phyloP scores from a whole-genome alignment of 2,329 filamentous ascomycete species.

The Arthrobotrys entomopaga region DNA sequence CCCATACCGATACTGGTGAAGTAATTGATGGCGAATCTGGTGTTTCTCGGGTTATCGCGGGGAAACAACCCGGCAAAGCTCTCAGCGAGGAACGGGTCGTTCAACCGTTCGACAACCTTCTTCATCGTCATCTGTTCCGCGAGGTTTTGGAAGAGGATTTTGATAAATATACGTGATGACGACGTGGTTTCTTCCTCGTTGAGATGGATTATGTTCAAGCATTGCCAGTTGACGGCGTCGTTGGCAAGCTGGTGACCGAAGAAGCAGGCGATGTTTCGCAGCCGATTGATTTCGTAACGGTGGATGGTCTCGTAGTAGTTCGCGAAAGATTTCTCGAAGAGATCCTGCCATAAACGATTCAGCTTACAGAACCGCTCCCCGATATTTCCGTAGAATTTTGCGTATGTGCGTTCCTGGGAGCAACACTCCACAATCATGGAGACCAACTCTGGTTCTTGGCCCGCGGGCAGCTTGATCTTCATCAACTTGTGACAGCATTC shows the following conservation, averaged over 20 bases:
- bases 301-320: conserved; percentile 98
- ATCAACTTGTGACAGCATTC: conserved; percentile 98
- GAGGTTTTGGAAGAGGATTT: conserved; percentile 94
- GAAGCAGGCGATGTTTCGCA: conserved; percentile 93
- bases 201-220: conserved; percentile 82
- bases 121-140: conserved; percentile 85
- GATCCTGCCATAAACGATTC: conserved; percentile 90
- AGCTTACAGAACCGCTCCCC: conserved; percentile 95
- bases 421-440: conserved; percentile 98
- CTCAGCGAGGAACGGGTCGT: conserved; percentile 80
- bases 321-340: conserved; percentile 88
- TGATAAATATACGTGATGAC: conserved; percentile 96
- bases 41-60: conserved; percentile 85
- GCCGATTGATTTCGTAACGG: conserved; percentile 91
- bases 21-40: conserved; percentile 98
- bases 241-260: conserved; percentile 90
- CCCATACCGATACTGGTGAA: conserved; percentile 99
- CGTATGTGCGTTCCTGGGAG: conserved; percentile 94
- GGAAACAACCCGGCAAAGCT: conserved; percentile 87
- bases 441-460: conserved; percentile 87
- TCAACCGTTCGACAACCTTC: conserved; percentile 78
- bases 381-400: conserved; percentile 95
- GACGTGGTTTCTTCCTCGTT: conserved; percentile 98
- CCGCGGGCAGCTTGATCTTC: conserved; percentile 86
- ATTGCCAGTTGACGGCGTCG: conserved; percentile 92